phyloP scores from a whole-genome alignment of 2,329 filamentous ascomycete species.

The Sphaceloma murrayae region DNA sequence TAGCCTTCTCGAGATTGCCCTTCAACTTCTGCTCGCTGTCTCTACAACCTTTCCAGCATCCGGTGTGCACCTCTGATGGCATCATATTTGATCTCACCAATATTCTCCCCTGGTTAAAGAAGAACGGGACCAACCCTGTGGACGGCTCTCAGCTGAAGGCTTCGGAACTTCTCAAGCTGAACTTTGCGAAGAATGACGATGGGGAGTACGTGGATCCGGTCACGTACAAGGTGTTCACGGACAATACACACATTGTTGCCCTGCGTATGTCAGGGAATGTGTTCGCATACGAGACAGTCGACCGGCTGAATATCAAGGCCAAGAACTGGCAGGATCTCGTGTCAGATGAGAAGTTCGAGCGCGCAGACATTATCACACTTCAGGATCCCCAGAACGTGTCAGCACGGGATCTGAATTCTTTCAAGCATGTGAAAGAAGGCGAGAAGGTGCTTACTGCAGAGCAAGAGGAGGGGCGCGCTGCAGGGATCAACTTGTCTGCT shows the following conservation, averaged over 20 bases:
- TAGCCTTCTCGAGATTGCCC: conserved; percentile 75
- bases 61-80: conserved; percentile 79
- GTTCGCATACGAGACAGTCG: conserved; percentile 91
- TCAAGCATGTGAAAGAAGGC: conserved; percentile 83
- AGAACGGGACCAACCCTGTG: conserved; percentile 85
- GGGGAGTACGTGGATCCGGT: conserved; percentile 92
- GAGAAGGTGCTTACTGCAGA: conserved; percentile 55
- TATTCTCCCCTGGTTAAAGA: conserved; percentile 87
- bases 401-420: conserved; percentile 71
- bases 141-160: conserved; percentile 68
- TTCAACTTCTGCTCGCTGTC: conserved; percentile 98
- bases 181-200: conserved; percentile 85
- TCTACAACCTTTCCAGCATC: conserved; percentile 87
- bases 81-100: conserved; percentile 93
- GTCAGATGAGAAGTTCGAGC: conserved; percentile 73
- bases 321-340: conserved; percentile 93
- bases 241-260: conserved; percentile 94
- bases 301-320: conserved; percentile 89
- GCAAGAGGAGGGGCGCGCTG: conserved; percentile 56
- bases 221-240: conserved; percentile 93
- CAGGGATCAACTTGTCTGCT: conserved; percentile 62
- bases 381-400: conserved; percentile 91
- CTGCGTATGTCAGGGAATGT: conserved; percentile 83
- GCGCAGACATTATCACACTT: conserved; percentile 88
- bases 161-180: conserved; percentile 78